phyloP scores from a whole-genome alignment of 1,284 basidiomycete genomes.

The Mycena citricolor region DNA sequence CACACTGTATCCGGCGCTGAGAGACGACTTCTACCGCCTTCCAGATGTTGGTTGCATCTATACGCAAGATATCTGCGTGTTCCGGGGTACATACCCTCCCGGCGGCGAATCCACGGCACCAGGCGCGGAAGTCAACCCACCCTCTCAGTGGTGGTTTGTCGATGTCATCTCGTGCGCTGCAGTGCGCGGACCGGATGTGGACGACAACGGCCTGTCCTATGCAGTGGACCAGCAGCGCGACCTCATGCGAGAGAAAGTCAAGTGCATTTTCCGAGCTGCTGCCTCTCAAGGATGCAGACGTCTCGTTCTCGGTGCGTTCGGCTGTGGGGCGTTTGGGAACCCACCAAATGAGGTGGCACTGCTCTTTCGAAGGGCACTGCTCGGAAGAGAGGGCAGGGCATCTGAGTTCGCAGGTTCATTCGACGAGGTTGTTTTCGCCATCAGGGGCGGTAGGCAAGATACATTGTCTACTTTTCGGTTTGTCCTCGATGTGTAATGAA shows the following conservation, averaged over 20 bases:
- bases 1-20: slow-evolving; percentile 22
- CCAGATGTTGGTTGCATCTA: slow-evolving; percentile 23
- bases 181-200: slow-evolving; percentile 22
- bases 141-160: slow-evolving; percentile 22
- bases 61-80: slow-evolving; percentile 24
- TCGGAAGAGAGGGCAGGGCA: slow-evolving; percentile 19
- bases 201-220: slow-evolving; percentile 15
- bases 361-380: slow-evolving; percentile 19
- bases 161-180: slow-evolving; percentile 25
- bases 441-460: slow-evolving; percentile 22
- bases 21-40: slow-evolving; percentile 23
- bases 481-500: too few relatives aligned
- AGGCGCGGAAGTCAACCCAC: slow-evolving; percentile 14
- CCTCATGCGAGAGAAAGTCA: slow-evolving; percentile 25
- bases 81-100: slow-evolving; percentile 21
- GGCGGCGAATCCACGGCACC: too few relatives aligned
- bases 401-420: slow-evolving; percentile 22
- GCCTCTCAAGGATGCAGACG: slow-evolving; percentile 15
- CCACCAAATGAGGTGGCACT: slow-evolving; percentile 21
- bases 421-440: slow-evolving; percentile 23
- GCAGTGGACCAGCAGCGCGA: slow-evolving; percentile 17
- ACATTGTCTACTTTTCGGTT: slow-evolving; percentile 20
- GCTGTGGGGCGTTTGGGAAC: slow-evolving; percentile 24
- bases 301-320: slow-evolving; percentile 23
- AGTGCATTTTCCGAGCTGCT: slow-evolving; percentile 20